Evolutionary conservation across 768 basidiomycete genomes (phyloP), one percentile per base, ranked within the genome.

Genomic region (Mrakia blollopis): DNA sequence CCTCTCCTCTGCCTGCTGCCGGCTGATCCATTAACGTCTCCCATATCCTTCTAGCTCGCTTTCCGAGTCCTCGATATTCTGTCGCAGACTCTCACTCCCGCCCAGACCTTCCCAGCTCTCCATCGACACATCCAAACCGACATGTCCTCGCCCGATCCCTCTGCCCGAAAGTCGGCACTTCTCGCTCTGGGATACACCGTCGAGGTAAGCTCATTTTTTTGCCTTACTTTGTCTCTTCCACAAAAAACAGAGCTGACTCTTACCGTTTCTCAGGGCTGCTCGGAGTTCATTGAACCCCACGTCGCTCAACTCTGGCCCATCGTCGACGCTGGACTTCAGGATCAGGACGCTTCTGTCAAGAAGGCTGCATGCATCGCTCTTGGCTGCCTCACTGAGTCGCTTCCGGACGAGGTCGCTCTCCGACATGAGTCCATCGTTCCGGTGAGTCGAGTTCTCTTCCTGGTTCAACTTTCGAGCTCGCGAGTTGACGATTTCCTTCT

Each of bases 371-470:
- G 96, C 84, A 89, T 94, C 76, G 93, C 94, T 28, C 91, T 99
- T 80, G 93, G 93, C 81, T 98, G 95, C 85, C 84, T 98, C 72
- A 98, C 94, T 83, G 97, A 99, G 85, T 97, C 93, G 92, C 86
- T 98, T 28, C 93, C 94, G 80, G 96, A 98, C 35, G 93, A 95
- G 79, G 94, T 93, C 82, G 89, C 91, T 39, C 85, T 89, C 67
- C 91, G 90, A 82, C 97, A 99, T 85, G 82, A 80, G 16, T 81
- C 90, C 78, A 89, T 99, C 74, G 88, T 99, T 75, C 96, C 97
- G 52, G 93, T 92, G 81, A 78, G 90, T 86, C 4, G 74, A 23
- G n/a, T n/a, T n/a, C 0, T 32, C 80, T 50, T 74, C 76, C 74
- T 35, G 10, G 37, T 60, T 35, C 39, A 28, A 23, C 30, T n/a